Base-by-base conservation (phyloP, 106 monocot species). In the Xerophyta viscosa region DNA sequence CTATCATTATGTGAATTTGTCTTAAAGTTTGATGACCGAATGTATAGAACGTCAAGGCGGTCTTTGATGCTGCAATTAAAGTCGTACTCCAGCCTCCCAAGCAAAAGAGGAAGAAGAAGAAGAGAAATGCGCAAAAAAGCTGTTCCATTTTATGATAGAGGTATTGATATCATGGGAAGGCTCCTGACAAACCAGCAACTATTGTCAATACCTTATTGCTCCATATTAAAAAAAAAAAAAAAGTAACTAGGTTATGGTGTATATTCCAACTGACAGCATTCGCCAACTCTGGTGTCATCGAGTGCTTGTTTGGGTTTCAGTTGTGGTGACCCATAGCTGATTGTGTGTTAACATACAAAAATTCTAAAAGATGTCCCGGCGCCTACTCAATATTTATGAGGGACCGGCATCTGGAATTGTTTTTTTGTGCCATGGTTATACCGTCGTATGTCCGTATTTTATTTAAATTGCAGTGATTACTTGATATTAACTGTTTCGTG, bases 71-170 rank as follows among this genome's bases (percentile, higher is more conserved):
- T 10, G 80, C 80, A 17, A 80, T 80, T 24, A 80, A 80, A 43
- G 80, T 80, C 0, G 80, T 80, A 43, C 80, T 80, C n/a, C 80
- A 80, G 58, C 80, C 80, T 15, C 80, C 80, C 20, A 80, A 74
- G 70, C 74, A 70, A 57, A 66, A 66, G 52, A 77, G 66, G 66
- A 67, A 63, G 65, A 79, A 79, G n/a, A n/a, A n/a, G 60, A 79
- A 73, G 68, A 79, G 51, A 19, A 79, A 74, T 69, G 49, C 73
- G 4, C 79, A 79, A 50, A 79, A 70, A 54, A 46, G 36, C 51
- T 79, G 79, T 65, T 79, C 69, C 48, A 69, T 79, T 46, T 66
- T 79, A 52, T 79, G 61, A 79, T 24, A 21, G 24, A 22, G 10
- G 33, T 45, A n/a, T n/a, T n/a, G n/a, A 48, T 0, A 29, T 15